Conservation (phyloP, 257 asterid species). For the Lycium barbarum region DNA sequence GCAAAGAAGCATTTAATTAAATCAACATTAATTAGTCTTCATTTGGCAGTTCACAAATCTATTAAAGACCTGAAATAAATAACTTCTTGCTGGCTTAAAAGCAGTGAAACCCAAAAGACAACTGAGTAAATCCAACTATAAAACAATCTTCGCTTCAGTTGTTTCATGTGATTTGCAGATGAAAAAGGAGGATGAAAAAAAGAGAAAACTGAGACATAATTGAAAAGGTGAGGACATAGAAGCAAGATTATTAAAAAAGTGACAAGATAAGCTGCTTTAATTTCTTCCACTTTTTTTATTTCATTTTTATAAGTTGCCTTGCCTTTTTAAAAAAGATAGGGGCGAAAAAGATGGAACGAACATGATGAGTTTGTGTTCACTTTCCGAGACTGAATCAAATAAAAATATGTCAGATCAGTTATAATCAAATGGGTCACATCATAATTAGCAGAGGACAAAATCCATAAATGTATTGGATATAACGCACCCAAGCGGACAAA, state of each 20-base stretch:
- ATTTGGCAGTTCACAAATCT: constrained; percentile 21
- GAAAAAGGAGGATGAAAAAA: background rate
- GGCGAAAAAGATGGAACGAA: background rate
- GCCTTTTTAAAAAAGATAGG: background rate
- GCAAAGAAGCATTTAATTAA: background rate
- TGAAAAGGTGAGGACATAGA: background rate
- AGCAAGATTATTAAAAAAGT: background rate
- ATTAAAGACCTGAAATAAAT: background rate
- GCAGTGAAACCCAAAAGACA: background rate
- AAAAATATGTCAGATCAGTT: constrained; percentile 21
- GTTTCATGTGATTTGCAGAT: constrained; percentile 23
- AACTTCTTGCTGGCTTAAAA: background rate
- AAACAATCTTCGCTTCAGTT: background rate
- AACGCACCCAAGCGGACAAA: constrained; percentile 24
- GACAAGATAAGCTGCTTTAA: background rate
- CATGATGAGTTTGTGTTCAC: background rate
- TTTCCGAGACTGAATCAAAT: constrained; percentile 1
- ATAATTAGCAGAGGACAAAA: background rate
- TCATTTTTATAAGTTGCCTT: background rate
- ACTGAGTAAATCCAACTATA: background rate
- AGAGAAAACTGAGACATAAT: background rate
- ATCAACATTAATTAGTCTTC: background rate
- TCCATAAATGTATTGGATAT: constrained; percentile 17
- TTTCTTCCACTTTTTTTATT: background rate
- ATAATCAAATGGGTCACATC: constrained; percentile 22